Evolutionary conservation across 2,329 filamentous ascomycete genomes (phyloP).

Genomic region (Coleophoma cylindrospora): DNA sequence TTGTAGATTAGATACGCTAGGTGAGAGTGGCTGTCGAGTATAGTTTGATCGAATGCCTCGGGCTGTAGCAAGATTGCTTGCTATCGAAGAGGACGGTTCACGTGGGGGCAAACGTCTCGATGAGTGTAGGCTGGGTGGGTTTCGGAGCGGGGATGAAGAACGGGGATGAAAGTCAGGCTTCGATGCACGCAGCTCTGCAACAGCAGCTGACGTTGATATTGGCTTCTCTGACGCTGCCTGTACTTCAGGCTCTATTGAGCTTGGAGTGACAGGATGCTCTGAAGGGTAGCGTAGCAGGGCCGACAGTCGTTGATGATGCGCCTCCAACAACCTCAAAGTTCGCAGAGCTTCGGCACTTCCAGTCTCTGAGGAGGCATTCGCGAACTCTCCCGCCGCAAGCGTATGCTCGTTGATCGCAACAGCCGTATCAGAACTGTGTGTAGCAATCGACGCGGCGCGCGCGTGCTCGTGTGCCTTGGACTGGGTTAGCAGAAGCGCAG

Average conservation of each 20-base stretch:
- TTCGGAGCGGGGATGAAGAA: slow-evolving; percentile 19
- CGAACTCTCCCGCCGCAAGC: slow-evolving; percentile 82
- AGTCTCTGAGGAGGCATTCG: slow-evolving; percentile 72
- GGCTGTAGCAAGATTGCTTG: slow-evolving; percentile 81
- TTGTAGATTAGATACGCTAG: slow-evolving; percentile 70
- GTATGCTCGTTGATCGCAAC: slow-evolving; percentile 86
- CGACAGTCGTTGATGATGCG: slow-evolving; percentile 81
- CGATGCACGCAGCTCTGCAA: slow-evolving; percentile 24
- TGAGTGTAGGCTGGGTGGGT: slow-evolving; percentile 19
- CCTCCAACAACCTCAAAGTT: slow-evolving; percentile 78
- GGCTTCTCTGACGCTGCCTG: slow-evolving; percentile 21
- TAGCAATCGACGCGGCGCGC: slow-evolving; percentile 73
- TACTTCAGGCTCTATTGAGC: slow-evolving; percentile 19
- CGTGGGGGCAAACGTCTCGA: slow-evolving; percentile 46
- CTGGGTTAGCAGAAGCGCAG: slow-evolving; percentile 13
- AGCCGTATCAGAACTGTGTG: slow-evolving; percentile 63
- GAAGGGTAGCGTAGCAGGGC: slow-evolving; percentile 69
- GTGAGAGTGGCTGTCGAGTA: slow-evolving; percentile 62
- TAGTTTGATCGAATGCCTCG: slow-evolving; percentile 68
- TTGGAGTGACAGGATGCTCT: slow-evolving; percentile 19
- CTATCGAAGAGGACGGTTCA: slow-evolving; percentile 76
- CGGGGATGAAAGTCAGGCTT: slow-evolving; percentile 24
- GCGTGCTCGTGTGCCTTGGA: slow-evolving; percentile 81
- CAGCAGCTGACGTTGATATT: slow-evolving; percentile 23
- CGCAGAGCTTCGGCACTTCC: slow-evolving; percentile 68